Base-by-base conservation (phyloP, 2,329 filamentous ascomycete genomes). In the Colletotrichum sp. region DNA sequence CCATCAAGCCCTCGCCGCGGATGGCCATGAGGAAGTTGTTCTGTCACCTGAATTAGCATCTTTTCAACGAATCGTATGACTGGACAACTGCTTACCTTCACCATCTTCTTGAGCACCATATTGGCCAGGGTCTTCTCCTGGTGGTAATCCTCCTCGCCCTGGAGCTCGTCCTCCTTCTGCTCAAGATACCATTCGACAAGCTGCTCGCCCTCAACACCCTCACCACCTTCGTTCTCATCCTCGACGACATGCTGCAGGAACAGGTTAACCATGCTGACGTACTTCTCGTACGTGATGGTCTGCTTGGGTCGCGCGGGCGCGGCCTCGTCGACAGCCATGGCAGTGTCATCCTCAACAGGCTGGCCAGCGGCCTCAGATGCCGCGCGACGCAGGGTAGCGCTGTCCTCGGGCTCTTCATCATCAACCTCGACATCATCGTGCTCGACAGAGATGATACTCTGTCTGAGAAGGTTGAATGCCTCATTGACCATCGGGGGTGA, bases 351-450 rank as follows among this genome's bases (percentile, higher is more conserved):
- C 69, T 87, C 85, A 55, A 86, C 89, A 86, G 79, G 90, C 85
- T 75, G 84, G 79, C 79, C 89, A 84, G 80, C 84, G 80, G 79
- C 85, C 63, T 85, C 83, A 30, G 82, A 81, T n/a, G 82, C 81
- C 18, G 83, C 82, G 26, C 82, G 87, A 32, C 83, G 84, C 10
- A 90, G 86, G 4, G 82, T 86, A 58, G 86, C 89, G 73, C 86
- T 83, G 76, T 89, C 88, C 77, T 87, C 87, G n/a, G 81, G 84
- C 43, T 92, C 91, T 24, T 94, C 94, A 5, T 98, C 95, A 77
- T 98, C 95, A 77, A 99, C 93, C 82, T 99, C 96, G 18, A 99
- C 93, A 80, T 99, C 97, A 80, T 99, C 97, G 82, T 99, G 97
- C 85, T 99, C 97, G 30, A 99, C 97, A 3, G 94, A 97, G 81